Conservation (phyloP, 2,329 filamentous ascomycete genomes). For the Stachybotrys chartarum region DNA sequence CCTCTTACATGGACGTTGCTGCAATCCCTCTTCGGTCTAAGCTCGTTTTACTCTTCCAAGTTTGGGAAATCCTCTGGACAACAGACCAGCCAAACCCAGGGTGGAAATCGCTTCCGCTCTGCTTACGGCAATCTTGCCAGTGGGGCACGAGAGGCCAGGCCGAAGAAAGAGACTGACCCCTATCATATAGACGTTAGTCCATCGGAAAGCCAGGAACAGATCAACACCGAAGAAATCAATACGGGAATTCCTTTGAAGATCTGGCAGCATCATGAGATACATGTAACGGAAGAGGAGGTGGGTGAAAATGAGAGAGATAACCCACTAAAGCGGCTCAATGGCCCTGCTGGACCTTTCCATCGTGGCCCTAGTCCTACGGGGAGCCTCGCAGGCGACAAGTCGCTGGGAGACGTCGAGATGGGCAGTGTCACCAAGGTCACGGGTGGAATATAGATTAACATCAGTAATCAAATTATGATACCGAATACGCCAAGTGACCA, state of each 20-base stretch:
- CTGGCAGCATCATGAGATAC: constrained; percentile 28
- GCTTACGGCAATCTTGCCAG: constrained; percentile 15
- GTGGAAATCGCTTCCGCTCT: constrained; percentile 12
- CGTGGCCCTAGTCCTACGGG: background rate
- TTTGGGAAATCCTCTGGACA: constrained; percentile 16
- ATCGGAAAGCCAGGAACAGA: constrained; percentile 28
- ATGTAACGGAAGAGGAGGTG: constrained; percentile 13
- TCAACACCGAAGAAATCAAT: constrained; percentile 26
- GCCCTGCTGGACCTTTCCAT: constrained; percentile 2
- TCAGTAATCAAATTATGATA: no score
- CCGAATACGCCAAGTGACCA: no score
- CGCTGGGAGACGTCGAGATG: constrained; percentile 10
- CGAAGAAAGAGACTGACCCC: constrained; percentile 1
- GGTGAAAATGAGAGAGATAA: background rate
- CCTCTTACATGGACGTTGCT: constrained; percentile 35
- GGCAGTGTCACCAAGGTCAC: constrained; percentile 18
- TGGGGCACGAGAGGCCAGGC: constrained; percentile 6
- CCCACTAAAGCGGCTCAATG: constrained; percentile 2
- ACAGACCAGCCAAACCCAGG: constrained; percentile 13
- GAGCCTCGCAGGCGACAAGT: constrained; percentile 6
- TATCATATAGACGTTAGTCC: constrained; percentile 13
- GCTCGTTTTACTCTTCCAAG: constrained; percentile 16
- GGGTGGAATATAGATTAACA: constrained; percentile 9
- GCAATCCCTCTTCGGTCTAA: constrained; percentile 26
- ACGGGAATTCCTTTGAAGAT: constrained; percentile 25